phyloP scores from a whole-genome alignment of 1,139 yeast species.

The Meyerozyma elateridarum region DNA sequence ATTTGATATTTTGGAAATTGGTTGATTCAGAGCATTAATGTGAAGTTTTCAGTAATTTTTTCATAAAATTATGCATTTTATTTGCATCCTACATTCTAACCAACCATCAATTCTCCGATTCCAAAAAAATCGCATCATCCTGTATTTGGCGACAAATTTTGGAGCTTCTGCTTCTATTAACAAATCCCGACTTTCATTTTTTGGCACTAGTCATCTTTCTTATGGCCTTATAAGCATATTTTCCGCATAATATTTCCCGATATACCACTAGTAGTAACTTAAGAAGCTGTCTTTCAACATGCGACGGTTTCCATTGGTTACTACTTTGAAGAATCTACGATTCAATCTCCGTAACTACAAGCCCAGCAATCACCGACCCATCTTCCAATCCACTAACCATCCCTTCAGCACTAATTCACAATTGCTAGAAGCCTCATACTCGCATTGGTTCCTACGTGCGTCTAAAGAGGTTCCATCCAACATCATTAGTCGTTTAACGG shows the following conservation, averaged over 20 bases:
- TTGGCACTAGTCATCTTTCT: background rate
- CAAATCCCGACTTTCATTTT: background rate
- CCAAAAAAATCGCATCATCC: constrained; percentile 4
- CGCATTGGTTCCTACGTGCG: constrained; percentile 21
- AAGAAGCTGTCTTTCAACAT: too few relatives aligned
- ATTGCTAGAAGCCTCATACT: constrained; percentile 22
- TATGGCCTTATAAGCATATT: background rate
- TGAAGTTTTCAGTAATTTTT: too few relatives aligned
- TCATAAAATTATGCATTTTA: too few relatives aligned
- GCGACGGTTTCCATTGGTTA: constrained; percentile 20
- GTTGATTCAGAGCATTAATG: too few relatives aligned
- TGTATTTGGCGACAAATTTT: constrained; percentile 4
- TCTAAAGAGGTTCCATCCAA: constrained; percentile 12
- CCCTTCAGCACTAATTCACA: constrained; percentile 25
- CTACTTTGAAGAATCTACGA: constrained; percentile 17
- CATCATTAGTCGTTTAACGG: constrained; percentile 3
- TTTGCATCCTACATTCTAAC: too few relatives aligned
- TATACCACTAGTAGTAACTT: constrained; percentile 9
- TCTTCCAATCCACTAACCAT: constrained; percentile 19
- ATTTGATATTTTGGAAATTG: too few relatives aligned
- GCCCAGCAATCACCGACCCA: constrained; percentile 14
- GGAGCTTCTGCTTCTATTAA: too few relatives aligned
- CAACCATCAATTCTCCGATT: too few relatives aligned
- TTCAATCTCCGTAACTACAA: constrained; percentile 19
- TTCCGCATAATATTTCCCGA: too few relatives aligned